Evolutionary conservation across 2,329 filamentous ascomycete genomes (phyloP), one percentile per base, ranked within the genome.

Genomic region (Hypoxylon sp.): DNA sequence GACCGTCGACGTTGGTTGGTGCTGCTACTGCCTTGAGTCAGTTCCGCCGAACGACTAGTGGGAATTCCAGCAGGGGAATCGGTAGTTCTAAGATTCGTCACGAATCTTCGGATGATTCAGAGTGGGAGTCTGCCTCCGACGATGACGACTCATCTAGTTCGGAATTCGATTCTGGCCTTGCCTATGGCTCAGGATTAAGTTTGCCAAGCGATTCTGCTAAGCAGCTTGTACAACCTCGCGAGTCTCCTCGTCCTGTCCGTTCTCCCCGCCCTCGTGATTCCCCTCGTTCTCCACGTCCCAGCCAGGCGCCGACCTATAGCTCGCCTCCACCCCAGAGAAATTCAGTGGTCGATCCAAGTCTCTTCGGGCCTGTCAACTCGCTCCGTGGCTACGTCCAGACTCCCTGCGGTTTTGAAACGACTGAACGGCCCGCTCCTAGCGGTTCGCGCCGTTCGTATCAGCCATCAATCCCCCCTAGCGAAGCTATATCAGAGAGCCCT

Each of bases 291-390:
- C 34, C 30, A 35, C 53, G 20, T 34, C 36, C 55, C 13, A 25
- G 42, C 23, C 56, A 64, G 19, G 62, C 67, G 2, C 59, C 66
- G 9, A 30, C 31, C 5, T 29, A 53, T 29, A 46, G 56, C 15
- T 58, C 57, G 8, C 54, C 60, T 23, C 55, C 64, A 61, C 66
- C 65, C 65, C 58, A 66, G 63, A 69, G 65, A 62, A 50, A 62
- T 53, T 80, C 78, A 13, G 68, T 82, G 17, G 82, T 84, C 35
- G 82, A 84, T 56, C 83, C 82, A 8, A 71, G 73, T 52, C 71
- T 82, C 27, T 86, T 85, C 63, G 83, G 82, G 3, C 83, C 81
- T 9, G 70, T 78, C 44, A 87, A 85, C 65, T 86, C 81, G n/a
- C 75, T 85, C 20, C 78, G 75, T 53, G 84, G 78, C 23, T 73